Conservation (phyloP, 768 basidiomycete genomes). For the Mycena epipterygia region DNA sequence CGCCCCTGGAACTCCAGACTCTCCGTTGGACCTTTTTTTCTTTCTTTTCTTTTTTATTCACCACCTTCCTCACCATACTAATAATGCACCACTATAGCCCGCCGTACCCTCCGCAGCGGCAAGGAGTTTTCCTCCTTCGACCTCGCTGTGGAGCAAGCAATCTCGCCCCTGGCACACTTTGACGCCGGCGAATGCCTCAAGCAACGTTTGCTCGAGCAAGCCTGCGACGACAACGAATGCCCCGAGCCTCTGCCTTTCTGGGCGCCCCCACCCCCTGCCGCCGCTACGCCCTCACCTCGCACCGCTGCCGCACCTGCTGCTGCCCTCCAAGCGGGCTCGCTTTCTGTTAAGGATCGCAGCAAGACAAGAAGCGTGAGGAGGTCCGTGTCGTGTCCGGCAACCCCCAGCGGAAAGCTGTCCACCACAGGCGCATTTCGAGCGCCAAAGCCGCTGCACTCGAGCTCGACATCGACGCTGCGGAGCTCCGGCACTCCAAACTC, state of each 20-base stretch:
- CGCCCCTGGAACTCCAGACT: neutral
- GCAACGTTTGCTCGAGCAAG: neutral
- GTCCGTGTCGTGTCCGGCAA: neutral
- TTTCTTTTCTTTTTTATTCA: neutral
- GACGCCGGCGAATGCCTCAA: neutral
- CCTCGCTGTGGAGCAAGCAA: neutral
- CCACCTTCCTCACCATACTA: neutral
- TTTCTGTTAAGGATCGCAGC: neutral
- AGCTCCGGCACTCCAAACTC: neutral
- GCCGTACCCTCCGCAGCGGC: neutral
- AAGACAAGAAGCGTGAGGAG: neutral
- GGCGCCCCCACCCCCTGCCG: neutral
- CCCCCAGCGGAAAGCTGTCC: neutral
- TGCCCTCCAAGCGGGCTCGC: neutral
- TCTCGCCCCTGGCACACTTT: neutral
- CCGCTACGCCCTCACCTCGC: neutral
- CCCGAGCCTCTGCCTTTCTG: too few species aligned
- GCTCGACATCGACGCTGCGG: too few species aligned
- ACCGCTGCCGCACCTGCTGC: neutral
- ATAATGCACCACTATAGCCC: neutral
- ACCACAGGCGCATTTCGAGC: neutral
- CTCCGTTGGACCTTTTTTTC: neutral
- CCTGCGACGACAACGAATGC: neutral
- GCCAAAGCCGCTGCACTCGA: neutral
- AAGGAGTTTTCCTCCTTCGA: conserved; percentile 13